Evolutionary conservation across 2,329 filamentous ascomycete genomes (phyloP).

Genomic region (Exophiala bonariae): DNA sequence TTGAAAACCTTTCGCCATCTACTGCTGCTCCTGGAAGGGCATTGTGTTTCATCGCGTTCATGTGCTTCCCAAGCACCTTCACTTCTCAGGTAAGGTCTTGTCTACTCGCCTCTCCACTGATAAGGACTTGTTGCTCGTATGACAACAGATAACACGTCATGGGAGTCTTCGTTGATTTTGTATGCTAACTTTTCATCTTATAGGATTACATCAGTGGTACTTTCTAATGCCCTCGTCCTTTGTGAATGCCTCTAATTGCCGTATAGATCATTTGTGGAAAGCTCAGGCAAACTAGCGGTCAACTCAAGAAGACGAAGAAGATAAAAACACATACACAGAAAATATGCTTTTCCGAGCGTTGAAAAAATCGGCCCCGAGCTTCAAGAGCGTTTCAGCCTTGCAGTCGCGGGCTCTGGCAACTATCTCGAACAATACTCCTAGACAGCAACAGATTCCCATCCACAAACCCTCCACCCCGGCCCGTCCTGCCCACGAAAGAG

Average conservation of each 20-base stretch:
- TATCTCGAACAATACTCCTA: conserved; percentile 33
- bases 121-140: conserved; percentile 17
- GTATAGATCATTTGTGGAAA: conserved; percentile 66
- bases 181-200: conserved; percentile 35
- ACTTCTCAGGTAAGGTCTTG: conserved; percentile 72
- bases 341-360: conserved; percentile 58
- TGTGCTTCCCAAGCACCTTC: conserved; percentile 77
- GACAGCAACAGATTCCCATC: conserved; percentile 29
- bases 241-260: not conserved
- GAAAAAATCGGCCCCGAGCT: conserved; percentile 48
- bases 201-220: conserved; percentile 67
- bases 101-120: conserved; percentile 21
- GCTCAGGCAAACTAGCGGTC: conserved; percentile 60
- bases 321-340: conserved; percentile 33
- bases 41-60: conserved; percentile 40
- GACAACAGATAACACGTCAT: conserved; percentile 22
- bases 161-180: conserved; percentile 5
- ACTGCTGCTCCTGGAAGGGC: conserved; percentile 11
- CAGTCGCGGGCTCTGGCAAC: conserved; percentile 35
- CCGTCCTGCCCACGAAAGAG: conserved; percentile 70
- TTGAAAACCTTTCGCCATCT: not conserved
- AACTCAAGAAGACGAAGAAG: conserved; percentile 26
- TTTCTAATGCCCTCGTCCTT: conserved; percentile 28
- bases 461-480: conserved; percentile 54
- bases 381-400: conserved; percentile 33